Evolutionary conservation across 495 filamentous ascomycete genomes (phyloP), one percentile per base, ranked within the genome.

Genomic region (Saxophila tyrrhenica): DNA sequence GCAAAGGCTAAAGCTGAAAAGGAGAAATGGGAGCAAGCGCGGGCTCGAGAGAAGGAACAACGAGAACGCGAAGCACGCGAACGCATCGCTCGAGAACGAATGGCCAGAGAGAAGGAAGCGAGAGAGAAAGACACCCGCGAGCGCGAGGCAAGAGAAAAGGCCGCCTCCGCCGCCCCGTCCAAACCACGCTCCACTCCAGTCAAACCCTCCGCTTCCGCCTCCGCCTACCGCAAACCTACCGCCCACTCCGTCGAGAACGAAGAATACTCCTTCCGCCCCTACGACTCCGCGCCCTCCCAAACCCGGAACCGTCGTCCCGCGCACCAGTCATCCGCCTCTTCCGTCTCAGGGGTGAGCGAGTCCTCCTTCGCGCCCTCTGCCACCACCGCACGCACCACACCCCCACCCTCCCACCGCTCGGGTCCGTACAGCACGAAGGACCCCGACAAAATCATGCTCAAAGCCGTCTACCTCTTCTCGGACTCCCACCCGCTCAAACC

Each of bases 381-480:
- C 46, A 85, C 85, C 10, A 95, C 89, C 0, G 77, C 85, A n/a
- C 81, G 84, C 25, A 94, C 89, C 2, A 89, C 84, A 2, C 88
- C 89, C 25, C 87, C 89, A 25, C 89, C 89, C 1, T 88, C 89
- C 1, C 86, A 83, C 10, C 75, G 80, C 53, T 82, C 86, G 24
- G 79, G 80, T 0, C 69, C 80, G 17, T 98, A 97, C 66, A 76
- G 75, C 17, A 95, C 87, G 39, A 84, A 84, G 60, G 91, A 97
- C 67, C 89, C 90, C 2, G 80, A 92, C 65, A 98, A 97, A 75
- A 92, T 97, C 59, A 81, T 94, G 43, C 86, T 98, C 65, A 84
- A 82, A 62, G 91, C 86, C 15, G 92, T 98, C 5, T 97, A 91
- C 63, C 74, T 78, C 17, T 97, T 92, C 74, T 87, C 85, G 65